phyloP scores from a whole-genome alignment of 768 basidiomycete genomes.

The Xerocomus brunneocitrinus region DNA sequence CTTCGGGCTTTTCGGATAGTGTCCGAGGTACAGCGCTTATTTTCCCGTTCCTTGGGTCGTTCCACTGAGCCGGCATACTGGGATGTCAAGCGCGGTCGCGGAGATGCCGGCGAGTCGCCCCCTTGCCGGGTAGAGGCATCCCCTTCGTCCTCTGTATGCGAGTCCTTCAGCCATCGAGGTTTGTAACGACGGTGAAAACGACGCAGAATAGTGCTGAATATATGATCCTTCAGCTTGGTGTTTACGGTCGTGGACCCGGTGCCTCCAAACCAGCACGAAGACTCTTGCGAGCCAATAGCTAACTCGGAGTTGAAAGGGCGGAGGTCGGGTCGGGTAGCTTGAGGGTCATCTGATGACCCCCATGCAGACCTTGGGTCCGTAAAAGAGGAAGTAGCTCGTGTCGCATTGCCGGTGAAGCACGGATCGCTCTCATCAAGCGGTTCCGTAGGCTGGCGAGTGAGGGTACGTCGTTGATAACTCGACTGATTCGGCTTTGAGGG shows the following conservation, averaged over 20 bases:
- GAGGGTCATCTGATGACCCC: constrained; percentile 26
- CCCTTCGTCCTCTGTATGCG: constrained; percentile 54
- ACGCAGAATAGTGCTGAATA: constrained; percentile 84
- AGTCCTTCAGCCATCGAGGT: constrained; percentile 31
- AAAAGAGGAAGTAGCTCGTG: constrained; percentile 25
- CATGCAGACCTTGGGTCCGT: constrained; percentile 21
- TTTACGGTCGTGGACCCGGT: constrained; percentile 93
- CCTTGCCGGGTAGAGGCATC: constrained; percentile 44
- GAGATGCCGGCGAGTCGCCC: constrained; percentile 12
- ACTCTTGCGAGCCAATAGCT: constrained; percentile 22
- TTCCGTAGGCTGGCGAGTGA: constrained; percentile 37
- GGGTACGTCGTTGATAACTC: constrained; percentile 36
- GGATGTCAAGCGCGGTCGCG: constrained; percentile 13
- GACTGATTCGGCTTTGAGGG: constrained; percentile 9
- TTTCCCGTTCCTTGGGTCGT: constrained; percentile 36
- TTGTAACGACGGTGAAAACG: constrained; percentile 55
- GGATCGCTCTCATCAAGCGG: constrained; percentile 38
- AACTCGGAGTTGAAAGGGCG: constrained; percentile 41
- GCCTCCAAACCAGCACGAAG: constrained; percentile 70
- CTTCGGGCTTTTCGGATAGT: constrained; percentile 63
- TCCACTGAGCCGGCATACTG: constrained; percentile 32
- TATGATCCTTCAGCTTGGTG: constrained; percentile 90
- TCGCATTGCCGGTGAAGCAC: constrained; percentile 40
- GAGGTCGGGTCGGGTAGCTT: constrained; percentile 29
- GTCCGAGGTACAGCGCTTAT: constrained; percentile 31